A percentile compares a stretch with the other conserved stretches of the same genome.
phyloP scores from a whole-genome alignment of 148 eudicot species.

The Talinum fruticosum region DNA sequence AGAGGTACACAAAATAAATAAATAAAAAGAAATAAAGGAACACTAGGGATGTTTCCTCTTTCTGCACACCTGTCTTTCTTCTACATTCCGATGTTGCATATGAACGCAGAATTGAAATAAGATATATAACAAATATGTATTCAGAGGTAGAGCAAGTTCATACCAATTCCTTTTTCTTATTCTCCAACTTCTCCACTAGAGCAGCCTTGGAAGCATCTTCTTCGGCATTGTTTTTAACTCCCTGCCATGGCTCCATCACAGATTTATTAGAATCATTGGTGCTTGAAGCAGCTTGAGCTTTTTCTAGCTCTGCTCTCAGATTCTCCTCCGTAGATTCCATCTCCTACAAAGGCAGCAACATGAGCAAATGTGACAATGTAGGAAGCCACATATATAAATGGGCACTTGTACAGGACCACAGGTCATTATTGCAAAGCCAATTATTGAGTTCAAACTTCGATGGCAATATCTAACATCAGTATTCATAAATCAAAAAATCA shows the following conservation, averaged over 20 bases:
- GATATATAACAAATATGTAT: neutral
- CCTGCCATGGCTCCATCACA: conserved; percentile 22
- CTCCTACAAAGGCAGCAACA: conserved; percentile 41
- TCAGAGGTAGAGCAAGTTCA: conserved; percentile 22
- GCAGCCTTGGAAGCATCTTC: conserved; percentile 44
- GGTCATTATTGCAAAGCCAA: too few relatives aligned
- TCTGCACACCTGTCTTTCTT: neutral
- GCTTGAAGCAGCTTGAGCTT: conserved; percentile 38
- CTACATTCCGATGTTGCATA: neutral
- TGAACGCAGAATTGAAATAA: neutral
- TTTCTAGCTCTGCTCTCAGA: conserved; percentile 58
- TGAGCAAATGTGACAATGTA: neutral
- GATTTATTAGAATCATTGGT: conserved; percentile 28
- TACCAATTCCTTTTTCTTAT: conserved; percentile 78
- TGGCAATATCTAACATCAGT: too few relatives aligned
- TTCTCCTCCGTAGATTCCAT: conserved; percentile 58
- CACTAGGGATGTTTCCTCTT: neutral
- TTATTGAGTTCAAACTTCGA: neutral
- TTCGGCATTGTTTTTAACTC: conserved; percentile 33
- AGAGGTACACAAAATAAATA: too few relatives aligned
- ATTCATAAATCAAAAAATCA: neutral
- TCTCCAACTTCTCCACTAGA: conserved; percentile 62
- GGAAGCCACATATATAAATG: neutral
- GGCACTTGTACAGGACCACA: too few relatives aligned
- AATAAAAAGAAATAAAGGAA: neutral